Evolutionary conservation across 305 asterid genomes (phyloP), one percentile per base, ranked within the genome.

Genomic region (Plantago rigida): DNA sequence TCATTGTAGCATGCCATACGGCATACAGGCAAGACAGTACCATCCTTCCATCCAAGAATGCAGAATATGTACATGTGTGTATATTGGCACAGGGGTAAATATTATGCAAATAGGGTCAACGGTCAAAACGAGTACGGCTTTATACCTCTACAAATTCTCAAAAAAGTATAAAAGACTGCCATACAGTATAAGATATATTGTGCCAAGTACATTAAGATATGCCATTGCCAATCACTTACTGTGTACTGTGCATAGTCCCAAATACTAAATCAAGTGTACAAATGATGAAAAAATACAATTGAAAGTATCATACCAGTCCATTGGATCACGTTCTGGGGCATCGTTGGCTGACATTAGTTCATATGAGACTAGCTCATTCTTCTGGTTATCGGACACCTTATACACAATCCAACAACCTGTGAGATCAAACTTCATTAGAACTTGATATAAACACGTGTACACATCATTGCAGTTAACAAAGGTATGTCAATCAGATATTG

Each of bases 281-380:
- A 22, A 22, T 17, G 26, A 22, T 22, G 2, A 22, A 22, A 22
- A 22, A 2, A 22, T 22, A 22, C 26, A 54, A 65, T 49, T 39
- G 41, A 69, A 64, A 66, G 66, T 17, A 41, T 41, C 78, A 69
- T 81, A 91, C 98, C 98, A 91, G 81, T 91, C 95, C 79, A 56
- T 82, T 59, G 98, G 98, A 83, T 91, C 98, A 71, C 95, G 80
- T 75, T 91, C 98, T 17, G 94, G 93, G 67, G 90, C 94, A 77
- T 86, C 96, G 75, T 86, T 88, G 66, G 98, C 90, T 39, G 98
- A 91, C 98, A 91, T 91, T 60, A 91, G 64, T 66, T 88, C 96
- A 74, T 91, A 91, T 11, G 94, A 58, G 69, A 78, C 82, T 63
- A 91, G 77, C 65, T 82, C 88, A 26, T 77, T 79, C 84, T 68